Percentiles rank a stretch among this genome's conserved stretches.
Conservation (phyloP, 805 yeast genomes). For the Kluyveromyces aestuarii region DNA sequence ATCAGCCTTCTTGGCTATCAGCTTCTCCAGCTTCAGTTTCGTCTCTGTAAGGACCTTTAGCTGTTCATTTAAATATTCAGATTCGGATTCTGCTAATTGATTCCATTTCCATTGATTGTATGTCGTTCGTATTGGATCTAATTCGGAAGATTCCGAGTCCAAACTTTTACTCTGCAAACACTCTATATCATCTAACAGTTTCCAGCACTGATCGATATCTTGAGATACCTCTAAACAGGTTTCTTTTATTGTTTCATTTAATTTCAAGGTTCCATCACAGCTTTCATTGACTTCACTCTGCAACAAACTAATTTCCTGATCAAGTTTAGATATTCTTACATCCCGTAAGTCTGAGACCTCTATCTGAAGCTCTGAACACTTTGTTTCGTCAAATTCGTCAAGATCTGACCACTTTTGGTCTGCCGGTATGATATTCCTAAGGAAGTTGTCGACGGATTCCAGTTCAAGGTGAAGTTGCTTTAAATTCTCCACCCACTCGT, state of each 20-base stretch:
- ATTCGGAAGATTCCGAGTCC: slow-evolving; percentile 1
- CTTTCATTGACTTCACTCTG: slow-evolving; percentile 10
- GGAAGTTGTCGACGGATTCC: slow-evolving; percentile 25
- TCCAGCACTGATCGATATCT: slow-evolving; percentile 20
- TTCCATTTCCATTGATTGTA: slow-evolving; percentile 4
- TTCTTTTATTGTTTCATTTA: slow-evolving; percentile 17
- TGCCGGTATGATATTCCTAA: slow-evolving; percentile 22
- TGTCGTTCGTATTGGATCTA: not conserved
- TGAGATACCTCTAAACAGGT: slow-evolving; percentile 14
- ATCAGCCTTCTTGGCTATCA: not conserved
- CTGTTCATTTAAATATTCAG: slow-evolving; percentile 3
- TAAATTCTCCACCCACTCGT: slow-evolving; percentile 11
- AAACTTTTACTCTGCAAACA: slow-evolving; percentile 1
- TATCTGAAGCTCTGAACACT: slow-evolving; percentile 12
- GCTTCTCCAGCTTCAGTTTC: slow-evolving; percentile 1
- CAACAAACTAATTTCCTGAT: slow-evolving; percentile 14
- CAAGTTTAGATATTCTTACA: slow-evolving; percentile 9
- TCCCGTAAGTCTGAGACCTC: slow-evolving; percentile 16
- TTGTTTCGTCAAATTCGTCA: slow-evolving; percentile 17
- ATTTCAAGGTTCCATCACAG: slow-evolving; percentile 11
- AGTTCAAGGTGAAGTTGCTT: slow-evolving; percentile 23
- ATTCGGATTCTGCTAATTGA: slow-evolving; percentile 2
- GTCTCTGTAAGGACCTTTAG: slow-evolving; percentile 6
- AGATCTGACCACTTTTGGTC: slow-evolving; percentile 11
- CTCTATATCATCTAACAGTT: slow-evolving; percentile 14